Evolutionary conservation across 306 rosid species (phyloP).

Genomic region (Luffa aegyptiaca): DNA sequence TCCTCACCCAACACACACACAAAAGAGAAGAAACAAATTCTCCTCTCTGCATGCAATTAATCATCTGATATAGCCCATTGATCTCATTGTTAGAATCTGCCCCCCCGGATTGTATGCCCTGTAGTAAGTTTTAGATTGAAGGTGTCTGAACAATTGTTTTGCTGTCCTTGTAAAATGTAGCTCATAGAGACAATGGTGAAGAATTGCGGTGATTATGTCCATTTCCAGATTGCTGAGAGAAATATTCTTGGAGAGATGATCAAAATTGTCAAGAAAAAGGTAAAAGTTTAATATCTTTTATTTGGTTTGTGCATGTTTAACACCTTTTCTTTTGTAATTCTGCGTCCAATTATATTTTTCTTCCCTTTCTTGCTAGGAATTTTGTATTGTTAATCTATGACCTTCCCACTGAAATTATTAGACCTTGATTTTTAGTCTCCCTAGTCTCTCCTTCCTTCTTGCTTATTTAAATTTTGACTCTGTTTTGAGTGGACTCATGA

Average conservation of each 20-base stretch:
- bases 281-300: constrained; percentile 6
- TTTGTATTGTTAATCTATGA: background rate
- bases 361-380: background rate
- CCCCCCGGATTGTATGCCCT: background rate
- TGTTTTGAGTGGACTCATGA: background rate
- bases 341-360: background rate
- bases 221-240: constrained; percentile 87
- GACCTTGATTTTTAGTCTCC: background rate
- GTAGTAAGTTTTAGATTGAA: background rate
- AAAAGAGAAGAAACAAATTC: too few relatives aligned
- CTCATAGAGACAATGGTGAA: constrained; percentile 98
- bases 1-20: too few relatives aligned
- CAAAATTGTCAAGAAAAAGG: constrained; percentile 93
- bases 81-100: background rate
- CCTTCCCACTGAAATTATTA: background rate
- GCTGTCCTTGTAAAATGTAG: constrained; percentile 25
- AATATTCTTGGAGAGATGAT: constrained; percentile 84
- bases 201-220: constrained; percentile 91
- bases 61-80: background rate
- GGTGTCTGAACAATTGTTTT: background rate
- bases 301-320: background rate
- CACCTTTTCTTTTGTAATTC: background rate
- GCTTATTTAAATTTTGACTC: background rate
- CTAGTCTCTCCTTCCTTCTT: background rate
- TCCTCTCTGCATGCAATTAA: background rate